Conservation (phyloP, 495 filamentous ascomycete genomes). For the Penicillium longicatenatum region DNA sequence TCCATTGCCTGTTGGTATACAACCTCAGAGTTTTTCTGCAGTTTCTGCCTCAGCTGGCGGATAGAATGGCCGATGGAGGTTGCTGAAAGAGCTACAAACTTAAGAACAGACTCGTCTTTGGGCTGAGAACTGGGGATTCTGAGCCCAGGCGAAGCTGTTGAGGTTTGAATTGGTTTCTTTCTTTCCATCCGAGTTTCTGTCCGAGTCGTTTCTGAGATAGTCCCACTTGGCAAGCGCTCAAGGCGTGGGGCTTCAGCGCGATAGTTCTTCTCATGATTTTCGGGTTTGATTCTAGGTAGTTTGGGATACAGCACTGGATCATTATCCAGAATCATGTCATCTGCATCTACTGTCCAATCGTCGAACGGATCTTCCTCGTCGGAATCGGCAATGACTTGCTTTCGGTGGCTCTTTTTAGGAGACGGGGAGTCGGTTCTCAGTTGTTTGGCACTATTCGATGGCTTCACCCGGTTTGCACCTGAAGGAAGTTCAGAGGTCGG, state of each 20-base stretch:
- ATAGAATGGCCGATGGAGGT: conserved; percentile 26
- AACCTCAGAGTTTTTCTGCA: conserved; percentile 40
- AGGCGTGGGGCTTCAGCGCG: neutral
- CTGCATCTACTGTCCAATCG: conserved; percentile 30
- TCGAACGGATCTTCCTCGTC: conserved; percentile 41
- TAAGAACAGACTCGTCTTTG: conserved; percentile 29
- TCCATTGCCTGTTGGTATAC: conserved; percentile 45
- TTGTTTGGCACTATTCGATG: conserved; percentile 7
- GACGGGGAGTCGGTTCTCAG: conserved; percentile 8
- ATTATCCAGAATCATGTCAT: conserved; percentile 25
- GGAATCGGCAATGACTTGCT: conserved; percentile 45
- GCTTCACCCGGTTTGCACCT: neutral
- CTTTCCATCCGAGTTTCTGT: neutral
- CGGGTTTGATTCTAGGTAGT: conserved; percentile 27
- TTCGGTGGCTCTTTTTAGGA: conserved; percentile 14
- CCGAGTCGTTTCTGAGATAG: neutral
- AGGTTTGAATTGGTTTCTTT: conserved; percentile 5
- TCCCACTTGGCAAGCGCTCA: neutral
- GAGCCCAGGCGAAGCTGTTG: conserved; percentile 8
- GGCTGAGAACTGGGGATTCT: conserved; percentile 25
- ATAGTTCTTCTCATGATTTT: conserved; percentile 10
- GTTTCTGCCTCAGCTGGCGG: conserved; percentile 25
- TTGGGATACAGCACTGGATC: conserved; percentile 34
- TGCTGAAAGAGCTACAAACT: conserved; percentile 31
- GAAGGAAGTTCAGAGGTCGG: conserved; percentile 1